Conservation (phyloP, 805 yeast species). For the Yarrowia phangngaensis region DNA sequence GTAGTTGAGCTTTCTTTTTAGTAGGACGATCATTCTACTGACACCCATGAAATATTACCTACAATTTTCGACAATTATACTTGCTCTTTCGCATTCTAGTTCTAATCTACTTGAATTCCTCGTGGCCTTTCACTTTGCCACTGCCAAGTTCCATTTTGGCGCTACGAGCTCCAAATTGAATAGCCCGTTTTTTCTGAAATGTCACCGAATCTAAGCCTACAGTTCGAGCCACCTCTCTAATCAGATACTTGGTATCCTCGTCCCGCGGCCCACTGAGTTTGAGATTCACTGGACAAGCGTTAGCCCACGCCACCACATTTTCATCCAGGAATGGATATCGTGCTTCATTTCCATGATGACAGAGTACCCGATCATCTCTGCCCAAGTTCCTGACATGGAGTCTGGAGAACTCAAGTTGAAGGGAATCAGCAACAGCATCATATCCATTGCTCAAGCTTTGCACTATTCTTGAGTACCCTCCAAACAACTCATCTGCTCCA, state of each 20-base stretch:
- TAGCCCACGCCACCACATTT: conserved; percentile 47
- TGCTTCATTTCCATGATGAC: conserved; percentile 83
- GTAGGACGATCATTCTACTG: too few relatives aligned
- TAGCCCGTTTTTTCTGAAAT: conserved; percentile 83
- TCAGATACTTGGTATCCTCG: conserved; percentile 49
- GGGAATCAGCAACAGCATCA: conserved; percentile 51
- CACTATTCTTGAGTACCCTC: conserved; percentile 87
- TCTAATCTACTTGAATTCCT: too few relatives aligned
- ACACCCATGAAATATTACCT: too few relatives aligned
- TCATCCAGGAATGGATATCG: conserved; percentile 82
- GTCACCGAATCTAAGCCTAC: conserved; percentile 52
- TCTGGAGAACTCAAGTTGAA: conserved; percentile 65
- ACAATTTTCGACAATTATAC: too few relatives aligned
- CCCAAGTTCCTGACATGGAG: conserved; percentile 79
- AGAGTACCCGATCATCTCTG: conserved; percentile 85
- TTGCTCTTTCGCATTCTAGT: too few relatives aligned
- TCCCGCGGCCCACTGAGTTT: conserved; percentile 41
- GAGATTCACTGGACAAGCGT: conserved; percentile 41
- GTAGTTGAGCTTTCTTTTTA: too few relatives aligned
- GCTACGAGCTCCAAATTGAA: conserved; percentile 92
- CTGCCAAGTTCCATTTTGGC: conserved; percentile 88
- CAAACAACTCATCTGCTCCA: conserved; percentile 96
- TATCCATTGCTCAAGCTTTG: conserved; percentile 39
- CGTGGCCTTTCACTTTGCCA: conserved; percentile 75
- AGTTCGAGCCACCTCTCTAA: conserved; percentile 58